Percentiles rank a stretch among this genome's conserved stretches.
These are phyloP conservation scores for Xerocomus brunneocitrinus DNA, from an alignment of 768 basidiomycete species.

Conservation along the genomic window DNA sequence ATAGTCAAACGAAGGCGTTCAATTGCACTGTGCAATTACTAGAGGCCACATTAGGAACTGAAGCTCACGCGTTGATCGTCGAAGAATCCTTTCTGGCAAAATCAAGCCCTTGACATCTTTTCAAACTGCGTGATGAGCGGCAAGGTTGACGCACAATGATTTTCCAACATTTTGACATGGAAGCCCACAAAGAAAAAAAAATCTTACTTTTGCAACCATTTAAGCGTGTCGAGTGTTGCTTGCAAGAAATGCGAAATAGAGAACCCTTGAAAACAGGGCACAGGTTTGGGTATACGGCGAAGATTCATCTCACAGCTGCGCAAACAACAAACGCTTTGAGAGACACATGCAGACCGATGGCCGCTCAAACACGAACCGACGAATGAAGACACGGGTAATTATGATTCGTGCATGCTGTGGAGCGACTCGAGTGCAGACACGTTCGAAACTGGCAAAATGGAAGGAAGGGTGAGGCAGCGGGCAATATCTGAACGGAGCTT, in stretches of 20 bases:
- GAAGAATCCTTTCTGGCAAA: conserved; percentile 19
- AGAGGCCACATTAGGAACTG: conserved; percentile 23
- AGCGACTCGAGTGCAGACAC: conserved; percentile 9
- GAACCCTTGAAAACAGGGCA: conserved; percentile 11
- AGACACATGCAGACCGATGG: background rate
- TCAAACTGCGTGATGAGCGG: conserved; percentile 9
- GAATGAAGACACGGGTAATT: conserved; percentile 5
- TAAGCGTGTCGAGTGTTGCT: background rate
- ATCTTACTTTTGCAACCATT: background rate
- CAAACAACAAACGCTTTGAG: conserved; percentile 8
- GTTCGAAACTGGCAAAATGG: conserved; percentile 14
- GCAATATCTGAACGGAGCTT: conserved; percentile 24
- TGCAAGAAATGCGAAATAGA: background rate
- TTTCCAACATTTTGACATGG: background rate
- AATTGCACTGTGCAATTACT: background rate
- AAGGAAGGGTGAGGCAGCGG: conserved; percentile 19
- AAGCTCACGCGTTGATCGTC: conserved; percentile 25
- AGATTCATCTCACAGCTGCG: conserved; percentile 27
- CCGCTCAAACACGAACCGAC: conserved; percentile 3
- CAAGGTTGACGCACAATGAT: conserved; percentile 2
- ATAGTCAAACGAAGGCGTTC: conserved; percentile 4
- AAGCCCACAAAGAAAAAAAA: background rate
- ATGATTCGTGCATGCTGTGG: conserved; percentile 9
- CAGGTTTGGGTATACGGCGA: conserved; percentile 10
- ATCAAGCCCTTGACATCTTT: conserved; percentile 20